Base-by-base conservation (phyloP, 371 early-diverging fungal genomes). In the Mucor sp. region DNA sequence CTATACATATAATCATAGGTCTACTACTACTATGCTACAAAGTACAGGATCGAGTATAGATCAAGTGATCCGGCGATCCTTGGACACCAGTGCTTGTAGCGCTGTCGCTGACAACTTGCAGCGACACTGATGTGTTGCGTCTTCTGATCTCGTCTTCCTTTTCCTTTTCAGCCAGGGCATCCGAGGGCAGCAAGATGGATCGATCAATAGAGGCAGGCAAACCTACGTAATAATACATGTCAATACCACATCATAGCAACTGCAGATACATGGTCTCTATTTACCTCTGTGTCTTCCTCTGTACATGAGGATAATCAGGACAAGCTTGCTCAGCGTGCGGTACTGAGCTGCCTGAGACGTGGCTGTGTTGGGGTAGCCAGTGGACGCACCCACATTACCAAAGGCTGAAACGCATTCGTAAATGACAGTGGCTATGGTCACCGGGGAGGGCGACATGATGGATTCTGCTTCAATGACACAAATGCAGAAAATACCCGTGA, bases 181-280 rank as follows among this genome's bases (percentile, higher is more conserved):
- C 83, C 23, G 80, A 80, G 11, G 83, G 83, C 28, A 82, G 62
- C 25, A 82, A 57, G 12, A 82, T 77, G 32, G 83, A 80, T 43
- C 83, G 71, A 74, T 82, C 83, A 58, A 82, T 82, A 25, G 80
- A 73, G 3, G 76, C 76, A 12, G 83, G 83, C 14, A 82, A 60
- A 43, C 79, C 81, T 81, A 60, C 5, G 43, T 17, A 63, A 62
- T 27, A 56, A 15, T 7, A 33, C 33, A 30, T 6, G 19, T 28
- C 7, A 39, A 15, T 25, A 27, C n/a, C 23, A 25, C 8, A 21
- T 21, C 19, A n/a, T 58, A 30, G 47, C n/a, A 43, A 48, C 6
- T 21, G 23, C 21, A 50, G 14, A 50, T 23, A 9, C 1, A 7
- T 6, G 2, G 6, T 48, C 6, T 44, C 21, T 30, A 56, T 48